Base-by-base conservation (phyloP, 148 eudicot genomes). In the Arbutus unedo region DNA sequence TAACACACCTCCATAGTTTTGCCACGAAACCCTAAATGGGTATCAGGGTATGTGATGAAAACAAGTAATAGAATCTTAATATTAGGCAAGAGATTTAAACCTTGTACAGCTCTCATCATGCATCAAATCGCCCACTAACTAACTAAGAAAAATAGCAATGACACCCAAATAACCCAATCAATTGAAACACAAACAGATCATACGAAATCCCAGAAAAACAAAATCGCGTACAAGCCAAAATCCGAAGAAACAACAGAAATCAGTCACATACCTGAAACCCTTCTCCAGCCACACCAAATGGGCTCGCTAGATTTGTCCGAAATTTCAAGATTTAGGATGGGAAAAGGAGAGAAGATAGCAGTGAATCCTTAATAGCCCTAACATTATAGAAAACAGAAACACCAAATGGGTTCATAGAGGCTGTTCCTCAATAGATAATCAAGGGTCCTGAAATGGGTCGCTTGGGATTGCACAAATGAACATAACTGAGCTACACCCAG, bases 131-230 rank as follows among this genome's bases (percentile, higher is more conserved):
- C 62, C 49, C 4, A 25, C 48, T 8, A 67, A 67, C 49, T 14
- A 15, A 80, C 60, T 50, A 59, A 67, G 15, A 31, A 6, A 44
- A 80, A 67, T 16, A 77, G 10, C 16, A 75, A 75, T 55, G 51
- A 23, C 60, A 44, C n/a, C 67, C 49, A 54, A 54, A n/a, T 53
- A 77, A 68, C 53, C 41, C 5, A 76, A 81, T 71, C 31, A 68
- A 8, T 8, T 76, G 55, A 72, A 85, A 60, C 72, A 76, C 31
- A 53, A 78, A 78, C 55, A 81, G 80, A 82, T 78, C 85, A 75
- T 70, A 57, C 16, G 73, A 81, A n/a, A 55, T n/a, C 47, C 74
- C 60, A 41, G 25, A 72, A 44, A n/a, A 21, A 45, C 8, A 5
- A 3, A 45, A 59, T 16, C 7, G 70, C 3, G 5, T 3, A 49